Evolutionary conservation across 352 stramenopile species (phyloP), one percentile per base, ranked within the genome.

Genomic region (Globisporangium canariense): DNA sequence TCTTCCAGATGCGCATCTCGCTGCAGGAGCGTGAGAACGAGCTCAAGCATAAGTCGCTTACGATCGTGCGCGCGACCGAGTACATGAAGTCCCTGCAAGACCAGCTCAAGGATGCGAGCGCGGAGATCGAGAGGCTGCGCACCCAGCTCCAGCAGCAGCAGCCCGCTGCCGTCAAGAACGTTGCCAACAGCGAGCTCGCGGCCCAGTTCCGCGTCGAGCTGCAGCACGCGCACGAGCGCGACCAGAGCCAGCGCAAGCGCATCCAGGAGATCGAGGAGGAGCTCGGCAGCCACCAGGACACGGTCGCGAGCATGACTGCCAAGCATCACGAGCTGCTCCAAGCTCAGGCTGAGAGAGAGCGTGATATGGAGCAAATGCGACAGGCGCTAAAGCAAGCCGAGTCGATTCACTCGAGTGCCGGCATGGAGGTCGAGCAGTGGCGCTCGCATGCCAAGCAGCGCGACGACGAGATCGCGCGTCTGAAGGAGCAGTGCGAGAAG

Each of bases 11-110:
- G 59, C 76, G 75, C 49, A 71, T 80, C 54, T 69, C 78, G 52
- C 66, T 84, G n/a, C 78, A 90, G 52, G 80, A 90, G 63, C 81
- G 79, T 34, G 79, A 90, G 28, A 68, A 81, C 58, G 80, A 91
- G 63, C 60, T 91, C 56, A 63, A 81, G 18, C 77, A 89, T 53
- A 77, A 71, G 65, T 78, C 83, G 20, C 63, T 83, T 22, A 79
- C 76, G 61, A 81, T 90, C 60, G 78, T 90, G 51, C 76, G 73
- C 32, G 84, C 84, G 2, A 81, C 78, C 5, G 77, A 83, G 58
- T 73, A 71, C 13, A 83, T 93, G 55, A 77, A 88, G 28, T 64
- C 78, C 59, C 67, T 91, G n/a, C 77, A 76, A 28, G 71, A 64
- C 10, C 64, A 83, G 58, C 62, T 87, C 5, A 61, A 72, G 8